Base-by-base conservation (phyloP, 1,284 basidiomycete species). In the Coniferiporia weirii region DNA sequence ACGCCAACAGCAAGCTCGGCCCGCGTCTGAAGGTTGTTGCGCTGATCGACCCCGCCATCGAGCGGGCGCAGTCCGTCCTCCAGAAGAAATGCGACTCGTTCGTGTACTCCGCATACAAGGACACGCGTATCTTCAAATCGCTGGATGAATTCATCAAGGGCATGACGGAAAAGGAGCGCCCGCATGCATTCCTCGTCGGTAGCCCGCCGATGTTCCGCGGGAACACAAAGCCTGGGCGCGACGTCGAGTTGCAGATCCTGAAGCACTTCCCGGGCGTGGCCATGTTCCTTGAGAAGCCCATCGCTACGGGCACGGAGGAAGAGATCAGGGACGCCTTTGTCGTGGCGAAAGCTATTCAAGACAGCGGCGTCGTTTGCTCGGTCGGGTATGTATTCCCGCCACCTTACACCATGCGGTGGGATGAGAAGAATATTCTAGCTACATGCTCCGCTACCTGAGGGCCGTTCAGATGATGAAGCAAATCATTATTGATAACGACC, bases 391-490 rank as follows among this genome's bases (percentile, higher is more conserved):
- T 66, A 59, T 53, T 45, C 22, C 57, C 53, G 34, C 54, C 48
- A 48, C 53, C 46, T 38, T 9, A 27, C 27, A 53, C 19, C n/a
- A 20, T 22, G 48, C 17, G 15, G 17, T 50, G 32, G 12, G 8
- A 34, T 51, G 40, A 59, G 36, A 49, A 43, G 19, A 38, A 32
- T 49, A 35, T 40, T 50, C 27, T 48, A 90, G 87, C 61, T 91
- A 91, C 69, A 96, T 96, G 93, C 78, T 97, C 59, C 87, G 94
- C 62, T 97, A 97, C 76, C 80, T 96, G 67, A 91, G 89, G 73
- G 95, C 93, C 53, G 93, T 97, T 19, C 96, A 98, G 76, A 91
- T 90, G 83, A 98, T 99, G 93, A 98, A 98, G 76, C 83, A 89
- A 64, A 95, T 98, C 71, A 91, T 98, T 70, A 81, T 93, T 68